A percentile compares a stretch with the other conserved stretches of the same genome.
Conservation (phyloP, 108 stramenopile genomes). For the Schizochytrium sp. region DNA sequence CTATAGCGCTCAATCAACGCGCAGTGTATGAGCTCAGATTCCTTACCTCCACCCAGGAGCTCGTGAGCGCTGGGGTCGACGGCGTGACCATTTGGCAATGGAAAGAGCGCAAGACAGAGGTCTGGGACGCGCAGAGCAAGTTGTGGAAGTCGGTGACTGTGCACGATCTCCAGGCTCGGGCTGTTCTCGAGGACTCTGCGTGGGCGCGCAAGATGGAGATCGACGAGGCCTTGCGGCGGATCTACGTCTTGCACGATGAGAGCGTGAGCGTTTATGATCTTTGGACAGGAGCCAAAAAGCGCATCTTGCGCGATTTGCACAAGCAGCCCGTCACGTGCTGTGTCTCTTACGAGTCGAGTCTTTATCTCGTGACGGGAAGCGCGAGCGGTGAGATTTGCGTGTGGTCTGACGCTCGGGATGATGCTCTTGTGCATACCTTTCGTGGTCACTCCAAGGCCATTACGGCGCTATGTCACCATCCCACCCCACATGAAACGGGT, state of each 20-base stretch:
- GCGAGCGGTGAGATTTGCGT: neutral
- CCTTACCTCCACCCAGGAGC: neutral
- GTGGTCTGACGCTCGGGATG: neutral
- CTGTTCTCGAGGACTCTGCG: neutral
- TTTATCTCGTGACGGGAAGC: neutral
- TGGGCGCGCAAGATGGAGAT: neutral
- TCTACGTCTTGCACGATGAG: neutral
- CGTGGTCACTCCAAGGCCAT: neutral
- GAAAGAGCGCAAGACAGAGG: neutral
- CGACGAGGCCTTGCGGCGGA: neutral
- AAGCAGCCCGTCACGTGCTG: constrained; percentile 1
- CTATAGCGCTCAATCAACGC: neutral
- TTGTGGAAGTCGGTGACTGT: neutral
- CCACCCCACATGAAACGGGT: neutral
- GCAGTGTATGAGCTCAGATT: neutral
- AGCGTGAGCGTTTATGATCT: neutral
- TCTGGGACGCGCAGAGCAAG: neutral
- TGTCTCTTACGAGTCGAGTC: neutral
- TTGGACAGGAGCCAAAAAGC: neutral
- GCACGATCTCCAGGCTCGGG: neutral
- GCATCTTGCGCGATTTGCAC: neutral
- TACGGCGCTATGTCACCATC: neutral
- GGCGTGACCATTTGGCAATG: neutral
- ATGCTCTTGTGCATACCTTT: neutral
- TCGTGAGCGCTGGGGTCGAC: neutral